Percentiles rank a stretch among this genome's conserved stretches.
phyloP scores from a whole-genome alignment of 139 green algal genomes.

The Tetraselmis striata region DNA sequence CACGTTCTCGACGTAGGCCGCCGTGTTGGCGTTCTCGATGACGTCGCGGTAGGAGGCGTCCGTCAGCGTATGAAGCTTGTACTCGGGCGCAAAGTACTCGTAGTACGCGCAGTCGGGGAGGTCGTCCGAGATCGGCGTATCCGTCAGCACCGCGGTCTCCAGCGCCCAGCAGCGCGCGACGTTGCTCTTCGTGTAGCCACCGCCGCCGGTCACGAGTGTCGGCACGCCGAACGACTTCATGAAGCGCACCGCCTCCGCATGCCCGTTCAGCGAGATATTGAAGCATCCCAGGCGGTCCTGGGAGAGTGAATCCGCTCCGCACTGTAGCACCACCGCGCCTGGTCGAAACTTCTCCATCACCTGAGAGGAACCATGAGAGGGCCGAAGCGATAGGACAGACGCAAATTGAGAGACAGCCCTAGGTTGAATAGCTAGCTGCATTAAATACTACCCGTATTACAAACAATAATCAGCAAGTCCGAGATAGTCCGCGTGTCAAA shows the following conservation, averaged over 20 bases:
- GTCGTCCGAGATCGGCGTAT: slow-evolving; percentile 40
- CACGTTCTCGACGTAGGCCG: slow-evolving; percentile 63
- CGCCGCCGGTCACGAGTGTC: slow-evolving; percentile 80
- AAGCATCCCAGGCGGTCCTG: slow-evolving; percentile 88
- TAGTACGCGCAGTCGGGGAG: slow-evolving; percentile 58
- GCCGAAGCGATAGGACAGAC: too few relatives aligned
- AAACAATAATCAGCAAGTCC: too few relatives aligned
- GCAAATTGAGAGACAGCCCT: too few relatives aligned
- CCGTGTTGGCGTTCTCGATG: slow-evolving; percentile 65
- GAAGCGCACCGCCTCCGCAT: slow-evolving; percentile 79
- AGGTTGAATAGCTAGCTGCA: too few relatives aligned
- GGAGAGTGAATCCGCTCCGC: slow-evolving; percentile 82
- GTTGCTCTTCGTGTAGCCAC: slow-evolving; percentile 95
- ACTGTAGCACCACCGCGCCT: slow-evolving; percentile 75
- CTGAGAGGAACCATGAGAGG: too few relatives aligned
- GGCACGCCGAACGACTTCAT: slow-evolving; percentile 86
- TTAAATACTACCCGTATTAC: too few relatives aligned
- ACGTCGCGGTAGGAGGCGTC: slow-evolving; percentile 18
- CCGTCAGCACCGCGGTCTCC: slow-evolving; percentile 55
- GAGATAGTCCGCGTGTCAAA: too few relatives aligned
- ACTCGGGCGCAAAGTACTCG: slow-evolving; percentile 59
- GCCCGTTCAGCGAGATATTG: slow-evolving; percentile 82
- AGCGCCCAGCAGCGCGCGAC: slow-evolving; percentile 79
- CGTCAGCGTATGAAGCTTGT: slow-evolving; percentile 23
- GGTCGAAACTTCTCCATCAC: slow-evolving; percentile 75